Conservation (phyloP, 805 yeast species). For the Zygosaccharomyces rouxii region DNA sequence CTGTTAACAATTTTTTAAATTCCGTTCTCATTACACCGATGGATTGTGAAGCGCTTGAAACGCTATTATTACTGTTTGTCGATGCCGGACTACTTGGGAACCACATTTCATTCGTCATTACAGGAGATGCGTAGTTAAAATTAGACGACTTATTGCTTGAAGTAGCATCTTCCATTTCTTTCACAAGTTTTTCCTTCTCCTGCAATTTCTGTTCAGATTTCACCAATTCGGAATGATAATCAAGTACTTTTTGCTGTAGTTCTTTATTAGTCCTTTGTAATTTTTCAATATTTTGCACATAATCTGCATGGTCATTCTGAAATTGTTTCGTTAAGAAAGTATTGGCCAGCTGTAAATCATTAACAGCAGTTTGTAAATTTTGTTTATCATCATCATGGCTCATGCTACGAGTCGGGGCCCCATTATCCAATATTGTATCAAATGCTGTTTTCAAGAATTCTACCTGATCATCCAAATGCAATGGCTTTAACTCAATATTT, state of each 20-base stretch:
- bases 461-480: constrained; percentile 21
- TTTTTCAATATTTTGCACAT: constrained; percentile 49
- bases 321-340: constrained; percentile 63
- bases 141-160: constrained; percentile 36
- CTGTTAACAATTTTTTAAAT: constrained; percentile 59
- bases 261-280: constrained; percentile 47
- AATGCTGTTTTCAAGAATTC: constrained; percentile 31
- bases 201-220: constrained; percentile 37
- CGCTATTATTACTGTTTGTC: constrained; percentile 16
- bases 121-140: constrained; percentile 41
- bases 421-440: constrained; percentile 21
- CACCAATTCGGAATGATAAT: constrained; percentile 37
- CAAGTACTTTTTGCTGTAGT: constrained; percentile 49
- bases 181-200: constrained; percentile 37
- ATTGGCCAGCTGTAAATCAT: constrained; percentile 68
- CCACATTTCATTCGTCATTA: constrained; percentile 15
- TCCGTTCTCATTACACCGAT: constrained; percentile 61
- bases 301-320: constrained; percentile 58
- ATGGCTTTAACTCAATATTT: constrained; percentile 28
- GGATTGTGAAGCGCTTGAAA: constrained; percentile 33
- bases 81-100: constrained; percentile 15
- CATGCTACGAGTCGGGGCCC: neutral
- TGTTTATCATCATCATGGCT: constrained; percentile 9
- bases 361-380: constrained; percentile 52
- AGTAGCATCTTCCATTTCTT: constrained; percentile 36